These are phyloP conservation scores for Blastobotrys niveus DNA, from an alignment of 1,139 yeast species.

Conservation along the genomic window DNA sequence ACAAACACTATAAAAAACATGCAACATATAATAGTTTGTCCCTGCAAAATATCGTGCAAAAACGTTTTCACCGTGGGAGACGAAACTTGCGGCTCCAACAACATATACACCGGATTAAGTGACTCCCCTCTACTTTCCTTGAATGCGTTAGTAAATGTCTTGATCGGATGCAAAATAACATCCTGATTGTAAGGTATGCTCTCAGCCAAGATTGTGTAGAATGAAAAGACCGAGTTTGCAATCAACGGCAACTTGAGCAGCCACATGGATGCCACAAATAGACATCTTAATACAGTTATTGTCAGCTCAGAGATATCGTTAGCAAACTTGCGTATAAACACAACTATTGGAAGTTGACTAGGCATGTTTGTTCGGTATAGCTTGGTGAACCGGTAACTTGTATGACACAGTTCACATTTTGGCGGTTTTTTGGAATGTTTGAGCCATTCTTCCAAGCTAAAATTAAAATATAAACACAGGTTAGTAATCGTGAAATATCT, in stretches of 20 bases:
- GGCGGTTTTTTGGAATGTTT: slow-evolving; percentile 54
- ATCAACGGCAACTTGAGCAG: slow-evolving; percentile 21
- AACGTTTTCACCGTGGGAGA: slow-evolving; percentile 6
- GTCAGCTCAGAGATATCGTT: slow-evolving; percentile 19
- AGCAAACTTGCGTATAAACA: slow-evolving; percentile 35
- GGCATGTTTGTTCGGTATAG: slow-evolving; percentile 72
- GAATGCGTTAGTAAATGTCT: slow-evolving; percentile 2
- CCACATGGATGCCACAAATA: slow-evolving; percentile 24
- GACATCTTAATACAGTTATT: slow-evolving; percentile 16
- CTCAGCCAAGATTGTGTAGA: slow-evolving; percentile 24
- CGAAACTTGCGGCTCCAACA: slow-evolving; percentile 4
- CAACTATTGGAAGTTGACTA: slow-evolving; percentile 47
- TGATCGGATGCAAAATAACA: slow-evolving; percentile 5
- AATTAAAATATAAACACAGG: no score
- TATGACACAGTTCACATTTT: slow-evolving; percentile 85
- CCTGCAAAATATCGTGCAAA: slow-evolving; percentile 28
- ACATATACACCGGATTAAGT: slow-evolving; percentile 5
- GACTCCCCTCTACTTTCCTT: background rate
- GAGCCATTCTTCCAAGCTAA: slow-evolving; percentile 73
- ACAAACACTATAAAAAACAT: slow-evolving; percentile 28
- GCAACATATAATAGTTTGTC: slow-evolving; percentile 29
- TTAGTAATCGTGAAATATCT: background rate
- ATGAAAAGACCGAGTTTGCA: slow-evolving; percentile 18
- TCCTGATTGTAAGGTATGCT: slow-evolving; percentile 20
- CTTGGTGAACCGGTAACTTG: slow-evolving; percentile 66